These are phyloP conservation scores for Arctostaphylos glauca DNA, from an alignment of 148 eudicot genomes.

Conservation along the genomic window DNA sequence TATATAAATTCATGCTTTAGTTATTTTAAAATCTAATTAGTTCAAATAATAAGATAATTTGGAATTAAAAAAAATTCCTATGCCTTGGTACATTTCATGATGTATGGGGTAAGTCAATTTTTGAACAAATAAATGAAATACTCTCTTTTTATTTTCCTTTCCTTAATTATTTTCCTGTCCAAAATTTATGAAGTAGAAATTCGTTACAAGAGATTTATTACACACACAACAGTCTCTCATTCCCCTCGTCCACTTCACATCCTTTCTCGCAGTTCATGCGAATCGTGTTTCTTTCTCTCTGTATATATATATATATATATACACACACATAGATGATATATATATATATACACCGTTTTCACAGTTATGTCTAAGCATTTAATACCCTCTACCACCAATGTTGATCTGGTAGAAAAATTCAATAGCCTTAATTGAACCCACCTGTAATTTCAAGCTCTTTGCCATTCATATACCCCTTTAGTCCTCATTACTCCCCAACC, in stretches of 20 bases:
- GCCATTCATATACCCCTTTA: constrained; percentile 16
- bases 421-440: constrained; percentile 19
- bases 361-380: neutral
- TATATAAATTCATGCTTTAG: too few relatives aligned
- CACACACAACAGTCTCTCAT: neutral
- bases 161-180: too few relatives aligned
- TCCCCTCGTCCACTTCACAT: neutral
- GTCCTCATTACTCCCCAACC: neutral
- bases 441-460: constrained; percentile 39
- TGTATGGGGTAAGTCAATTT: too few relatives aligned
- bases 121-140: too few relatives aligned
- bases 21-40: too few relatives aligned
- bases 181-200: too few relatives aligned
- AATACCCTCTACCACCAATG: neutral
- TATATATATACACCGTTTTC: neutral
- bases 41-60: too few relatives aligned
- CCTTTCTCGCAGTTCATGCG: neutral
- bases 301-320: neutral
- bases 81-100: too few relatives aligned
- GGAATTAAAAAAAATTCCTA: too few relatives aligned
- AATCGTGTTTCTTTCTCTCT: neutral
- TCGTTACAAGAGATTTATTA: too few relatives aligned
- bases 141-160: too few relatives aligned
- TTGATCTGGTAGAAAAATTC: neutral
- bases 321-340: neutral